Evolutionary conservation across 306 rosid species (phyloP).

Genomic region (Styphnolobium japonicum): DNA sequence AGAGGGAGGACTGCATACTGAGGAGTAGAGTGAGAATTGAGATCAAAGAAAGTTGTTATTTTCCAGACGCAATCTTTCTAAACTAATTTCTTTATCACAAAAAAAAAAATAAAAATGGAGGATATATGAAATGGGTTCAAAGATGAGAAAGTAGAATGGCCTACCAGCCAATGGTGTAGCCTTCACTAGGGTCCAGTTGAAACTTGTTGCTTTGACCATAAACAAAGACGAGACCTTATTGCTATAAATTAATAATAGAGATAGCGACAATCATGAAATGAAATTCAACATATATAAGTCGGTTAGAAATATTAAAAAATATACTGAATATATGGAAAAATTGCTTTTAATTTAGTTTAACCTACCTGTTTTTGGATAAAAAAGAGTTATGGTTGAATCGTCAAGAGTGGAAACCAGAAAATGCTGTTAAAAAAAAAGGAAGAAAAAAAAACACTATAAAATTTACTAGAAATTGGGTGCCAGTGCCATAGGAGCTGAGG

Average conservation of each 20-base stretch:
- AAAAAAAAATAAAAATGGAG: background rate
- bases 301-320: background rate
- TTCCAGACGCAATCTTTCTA: background rate
- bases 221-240: background rate
- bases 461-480: background rate
- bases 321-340: background rate
- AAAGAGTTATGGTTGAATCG: background rate
- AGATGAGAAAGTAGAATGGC: background rate
- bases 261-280: background rate
- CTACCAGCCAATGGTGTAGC: background rate
- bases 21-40: background rate
- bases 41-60: background rate
- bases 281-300: background rate
- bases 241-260: background rate
- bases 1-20: background rate
- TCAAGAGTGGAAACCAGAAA: slow-evolving; percentile 2
- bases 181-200: background rate
- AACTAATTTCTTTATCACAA: background rate
- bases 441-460: background rate
- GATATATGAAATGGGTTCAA: background rate
- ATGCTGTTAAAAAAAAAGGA: background rate
- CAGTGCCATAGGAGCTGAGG: background rate
- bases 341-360: background rate
- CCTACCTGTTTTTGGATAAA: background rate
- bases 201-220: slow-evolving; percentile 2